A percentile compares a stretch with the other conserved stretches of the same genome.
phyloP scores from a whole-genome alignment of 352 stramenopile genomes.

The Phytopythium litorale region DNA sequence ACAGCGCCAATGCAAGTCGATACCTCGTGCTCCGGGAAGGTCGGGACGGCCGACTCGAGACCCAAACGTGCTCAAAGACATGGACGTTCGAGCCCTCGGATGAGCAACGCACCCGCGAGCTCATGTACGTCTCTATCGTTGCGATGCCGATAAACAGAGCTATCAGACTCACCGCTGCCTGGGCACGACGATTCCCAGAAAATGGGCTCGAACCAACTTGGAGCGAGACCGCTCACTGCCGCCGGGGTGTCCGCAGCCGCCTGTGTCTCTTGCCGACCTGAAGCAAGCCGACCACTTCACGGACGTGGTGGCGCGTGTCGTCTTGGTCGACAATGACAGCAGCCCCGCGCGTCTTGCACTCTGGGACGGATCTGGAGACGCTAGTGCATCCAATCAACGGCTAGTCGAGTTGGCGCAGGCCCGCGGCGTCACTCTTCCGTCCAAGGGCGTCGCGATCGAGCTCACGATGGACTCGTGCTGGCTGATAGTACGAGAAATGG shows the following conservation, averaged over 20 bases:
- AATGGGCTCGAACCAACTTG: constrained; percentile 42
- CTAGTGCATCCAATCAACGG: constrained; percentile 8
- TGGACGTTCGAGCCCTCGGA: constrained; percentile 70
- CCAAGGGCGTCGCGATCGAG: constrained; percentile 46
- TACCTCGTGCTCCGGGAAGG: constrained; percentile 54
- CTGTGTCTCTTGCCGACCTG: constrained; percentile 38
- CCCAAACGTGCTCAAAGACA: constrained; percentile 38
- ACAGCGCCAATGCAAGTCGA: constrained; percentile 36
- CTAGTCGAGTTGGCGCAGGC: constrained; percentile 19
- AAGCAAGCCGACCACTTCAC: constrained; percentile 42
- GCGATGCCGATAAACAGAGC: background rate
- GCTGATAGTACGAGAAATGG: constrained; percentile 48
- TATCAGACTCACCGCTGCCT: background rate
- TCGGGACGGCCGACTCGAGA: constrained; percentile 24
- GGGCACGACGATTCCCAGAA: constrained; percentile 13
- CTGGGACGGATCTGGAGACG: constrained; percentile 63
- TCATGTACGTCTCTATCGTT: constrained; percentile 27
- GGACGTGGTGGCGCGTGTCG: constrained; percentile 58
- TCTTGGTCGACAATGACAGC: constrained; percentile 32
- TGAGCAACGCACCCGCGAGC: constrained; percentile 29
- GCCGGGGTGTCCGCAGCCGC: constrained; percentile 35
- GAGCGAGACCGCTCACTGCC: constrained; percentile 44
- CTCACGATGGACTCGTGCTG: constrained; percentile 70
- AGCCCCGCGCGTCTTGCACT: constrained; percentile 40
- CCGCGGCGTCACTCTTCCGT: constrained; percentile 15